A percentile compares a stretch with the other conserved stretches of the same genome.
phyloP scores from a whole-genome alignment of 2,329 filamentous ascomycete genomes.

The Exophiala sp. region DNA sequence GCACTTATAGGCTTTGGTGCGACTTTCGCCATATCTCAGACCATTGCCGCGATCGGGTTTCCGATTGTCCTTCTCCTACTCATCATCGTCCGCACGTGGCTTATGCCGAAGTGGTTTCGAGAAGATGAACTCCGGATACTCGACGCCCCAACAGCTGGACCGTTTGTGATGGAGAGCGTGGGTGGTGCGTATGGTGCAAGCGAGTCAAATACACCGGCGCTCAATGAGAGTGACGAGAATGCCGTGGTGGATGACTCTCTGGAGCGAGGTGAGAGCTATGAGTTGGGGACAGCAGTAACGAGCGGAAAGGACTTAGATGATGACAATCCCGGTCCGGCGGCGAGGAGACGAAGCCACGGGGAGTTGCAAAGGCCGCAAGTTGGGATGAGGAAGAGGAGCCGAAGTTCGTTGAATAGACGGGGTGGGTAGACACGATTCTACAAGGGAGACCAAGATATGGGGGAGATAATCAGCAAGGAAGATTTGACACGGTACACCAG shows the following conservation, averaged over 20 bases:
- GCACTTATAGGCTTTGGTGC: constrained; percentile 69
- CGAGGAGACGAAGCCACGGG: constrained; percentile 22
- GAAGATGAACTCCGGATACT: constrained; percentile 59
- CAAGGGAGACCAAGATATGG: too few species aligned
- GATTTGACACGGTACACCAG: too few species aligned
- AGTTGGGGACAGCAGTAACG: constrained; percentile 27
- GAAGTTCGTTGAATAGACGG: constrained; percentile 13
- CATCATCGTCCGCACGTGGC: constrained; percentile 61
- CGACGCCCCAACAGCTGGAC: constrained; percentile 71
- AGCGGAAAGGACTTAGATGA: neutral
- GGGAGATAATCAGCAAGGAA: too few species aligned
- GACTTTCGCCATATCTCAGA: constrained; percentile 80
- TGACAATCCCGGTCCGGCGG: constrained; percentile 5
- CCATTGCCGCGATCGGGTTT: constrained; percentile 77
- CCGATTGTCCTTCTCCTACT: constrained; percentile 69
- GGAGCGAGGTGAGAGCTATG: constrained; percentile 42
- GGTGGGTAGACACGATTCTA: neutral
- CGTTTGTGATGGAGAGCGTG: constrained; percentile 72
- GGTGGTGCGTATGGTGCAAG: constrained; percentile 58
- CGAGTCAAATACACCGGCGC: constrained; percentile 22
- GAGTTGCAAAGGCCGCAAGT: constrained; percentile 9
- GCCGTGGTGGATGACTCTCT: constrained; percentile 36
- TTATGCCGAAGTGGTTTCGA: constrained; percentile 62
- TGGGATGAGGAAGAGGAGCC: constrained; percentile 19
- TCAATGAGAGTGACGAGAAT: constrained; percentile 21